Evolutionary conservation across 805 yeast genomes (phyloP).

Genomic region (Candida qinlingensis): DNA sequence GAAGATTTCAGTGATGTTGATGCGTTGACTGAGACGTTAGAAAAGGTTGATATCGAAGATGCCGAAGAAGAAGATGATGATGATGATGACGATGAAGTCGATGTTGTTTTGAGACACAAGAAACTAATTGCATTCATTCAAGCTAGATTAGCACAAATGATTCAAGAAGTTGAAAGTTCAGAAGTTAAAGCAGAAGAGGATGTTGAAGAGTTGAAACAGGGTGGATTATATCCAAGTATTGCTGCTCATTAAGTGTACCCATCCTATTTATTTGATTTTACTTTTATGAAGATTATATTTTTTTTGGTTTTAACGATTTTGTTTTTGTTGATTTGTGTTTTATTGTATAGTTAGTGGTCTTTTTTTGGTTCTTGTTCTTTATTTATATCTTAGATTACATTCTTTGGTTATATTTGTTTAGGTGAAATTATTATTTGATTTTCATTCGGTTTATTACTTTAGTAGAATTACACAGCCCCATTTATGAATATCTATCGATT

Average conservation of each 20-base stretch:
- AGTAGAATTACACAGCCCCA: no score
- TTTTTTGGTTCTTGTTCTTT: no score
- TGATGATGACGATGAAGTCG: slow-evolving; percentile 1
- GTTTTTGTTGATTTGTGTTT: no score
- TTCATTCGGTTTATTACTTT: no score
- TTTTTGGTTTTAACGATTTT: no score
- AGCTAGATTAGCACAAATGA: slow-evolving; percentile 12
- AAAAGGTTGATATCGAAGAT: slow-evolving; percentile 3
- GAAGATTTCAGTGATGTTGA: slow-evolving; percentile 6
- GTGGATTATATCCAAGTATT: slow-evolving; percentile 19
- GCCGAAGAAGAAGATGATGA: slow-evolving; percentile 12
- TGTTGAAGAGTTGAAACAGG: neutral
- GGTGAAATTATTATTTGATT: no score
- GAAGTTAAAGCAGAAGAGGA: neutral
- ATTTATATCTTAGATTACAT: no score
- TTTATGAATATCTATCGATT: no score
- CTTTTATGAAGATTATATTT: neutral
- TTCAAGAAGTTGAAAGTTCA: slow-evolving; percentile 9
- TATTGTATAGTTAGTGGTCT: no score
- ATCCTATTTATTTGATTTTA: neutral
- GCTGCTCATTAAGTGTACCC: slow-evolving; percentile 9
- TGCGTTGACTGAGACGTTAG: neutral
- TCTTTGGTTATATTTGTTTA: no score
- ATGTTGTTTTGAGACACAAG: slow-evolving; percentile 15
- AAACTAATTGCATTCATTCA: slow-evolving; percentile 15